Conservation (phyloP, 345 rosid species). For the Ailanthus altissimus region DNA sequence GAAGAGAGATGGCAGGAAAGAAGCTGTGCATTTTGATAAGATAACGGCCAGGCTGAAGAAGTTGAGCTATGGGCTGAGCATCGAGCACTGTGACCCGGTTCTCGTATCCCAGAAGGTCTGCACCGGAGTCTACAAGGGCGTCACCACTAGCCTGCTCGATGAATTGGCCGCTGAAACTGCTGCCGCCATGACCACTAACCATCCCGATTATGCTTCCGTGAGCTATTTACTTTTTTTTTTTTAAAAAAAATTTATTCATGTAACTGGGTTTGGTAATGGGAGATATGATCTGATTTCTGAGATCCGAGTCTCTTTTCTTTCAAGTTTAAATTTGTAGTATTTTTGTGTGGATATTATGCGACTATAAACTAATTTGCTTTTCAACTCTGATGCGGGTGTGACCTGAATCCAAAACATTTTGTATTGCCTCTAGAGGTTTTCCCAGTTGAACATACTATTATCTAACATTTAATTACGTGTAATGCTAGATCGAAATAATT, state of each 20-base stretch:
- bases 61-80: conserved; percentile 86
- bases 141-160: conserved; percentile 95
- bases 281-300: neutral
- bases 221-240: conserved; percentile 27
- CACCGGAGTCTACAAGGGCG: conserved; percentile 96
- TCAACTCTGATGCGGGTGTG: too few species aligned
- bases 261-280: neutral
- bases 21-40: conserved; percentile 93
- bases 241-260: neutral
- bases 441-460: too few species aligned
- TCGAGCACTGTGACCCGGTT: conserved; percentile 95
- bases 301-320: too few species aligned
- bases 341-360: too few species aligned
- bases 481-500: too few species aligned
- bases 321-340: too few species aligned
- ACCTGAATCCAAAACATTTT: too few species aligned
- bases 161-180: conserved; percentile 98
- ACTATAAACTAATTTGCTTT: too few species aligned
- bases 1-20: conserved; percentile 91
- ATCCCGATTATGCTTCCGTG: conserved; percentile 96
- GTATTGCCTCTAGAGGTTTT: too few species aligned
- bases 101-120: conserved; percentile 98
- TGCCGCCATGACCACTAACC: conserved; percentile 91
- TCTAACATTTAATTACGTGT: too few species aligned
- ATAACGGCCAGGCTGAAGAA: conserved; percentile 95